Evolutionary conservation across 2,329 filamentous ascomycete genomes (phyloP).

Genomic region (Hypomyces rosellus): DNA sequence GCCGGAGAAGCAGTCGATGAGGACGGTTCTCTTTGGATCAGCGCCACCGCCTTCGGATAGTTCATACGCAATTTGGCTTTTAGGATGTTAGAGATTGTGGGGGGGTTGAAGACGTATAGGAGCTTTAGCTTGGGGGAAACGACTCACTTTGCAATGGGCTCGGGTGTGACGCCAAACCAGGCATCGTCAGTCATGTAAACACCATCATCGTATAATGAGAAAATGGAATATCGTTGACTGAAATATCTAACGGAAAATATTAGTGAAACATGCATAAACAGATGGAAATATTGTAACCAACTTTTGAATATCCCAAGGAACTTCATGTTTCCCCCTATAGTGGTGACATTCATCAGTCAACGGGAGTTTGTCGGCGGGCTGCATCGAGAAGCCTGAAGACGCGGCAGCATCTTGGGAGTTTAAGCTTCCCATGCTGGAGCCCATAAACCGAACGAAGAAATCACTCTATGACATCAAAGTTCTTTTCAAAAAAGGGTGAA

Average conservation of each 20-base stretch:
- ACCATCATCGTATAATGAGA: slow-evolving; percentile 79
- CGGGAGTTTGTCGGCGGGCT: slow-evolving; percentile 39
- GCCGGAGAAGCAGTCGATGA: slow-evolving; percentile 87
- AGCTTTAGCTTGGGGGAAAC: neutral
- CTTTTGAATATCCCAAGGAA: slow-evolving; percentile 83
- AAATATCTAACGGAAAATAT: slow-evolving; percentile 61
- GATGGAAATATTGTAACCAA: slow-evolving; percentile 32
- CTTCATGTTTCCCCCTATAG: slow-evolving; percentile 62
- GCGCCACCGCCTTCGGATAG: slow-evolving; percentile 61
- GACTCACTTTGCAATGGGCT: slow-evolving; percentile 75
- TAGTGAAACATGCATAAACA: neutral
- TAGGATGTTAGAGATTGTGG: neutral
- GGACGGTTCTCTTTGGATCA: slow-evolving; percentile 50
- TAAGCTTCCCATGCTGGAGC: neutral
- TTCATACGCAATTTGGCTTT: slow-evolving; percentile 68
- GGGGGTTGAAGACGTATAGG: neutral
- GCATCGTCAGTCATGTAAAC: slow-evolving; percentile 87
- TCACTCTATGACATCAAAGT: neutral
- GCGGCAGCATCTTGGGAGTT: neutral
- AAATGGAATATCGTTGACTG: slow-evolving; percentile 81
- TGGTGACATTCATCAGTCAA: slow-evolving; percentile 65
- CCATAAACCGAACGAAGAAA: neutral
- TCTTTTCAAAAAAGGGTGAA: neutral
- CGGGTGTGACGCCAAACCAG: slow-evolving; percentile 96
- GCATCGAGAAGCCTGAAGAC: slow-evolving; percentile 25